Conservation (phyloP, 1,284 basidiomycete species). For the Earliella scabrosa region DNA sequence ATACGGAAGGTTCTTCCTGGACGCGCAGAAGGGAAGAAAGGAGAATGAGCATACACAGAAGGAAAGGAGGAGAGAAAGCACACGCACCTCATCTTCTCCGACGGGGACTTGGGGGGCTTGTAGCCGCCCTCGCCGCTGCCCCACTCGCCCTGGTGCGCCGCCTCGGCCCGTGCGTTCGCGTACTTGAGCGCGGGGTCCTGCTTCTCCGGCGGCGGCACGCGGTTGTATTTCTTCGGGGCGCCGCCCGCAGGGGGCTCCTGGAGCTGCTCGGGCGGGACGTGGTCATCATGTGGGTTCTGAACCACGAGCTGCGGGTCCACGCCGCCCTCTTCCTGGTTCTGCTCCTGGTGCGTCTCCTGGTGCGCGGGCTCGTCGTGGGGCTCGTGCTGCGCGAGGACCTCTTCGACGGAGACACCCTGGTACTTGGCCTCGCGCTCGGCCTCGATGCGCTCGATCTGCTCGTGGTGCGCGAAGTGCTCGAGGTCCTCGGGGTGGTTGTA, state of each 20-base stretch:
- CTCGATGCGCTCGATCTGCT: constrained; percentile 86
- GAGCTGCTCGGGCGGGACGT: constrained; percentile 20
- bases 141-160: constrained; percentile 66
- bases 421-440: constrained; percentile 81
- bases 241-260: constrained; percentile 26
- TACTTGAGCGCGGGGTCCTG: constrained; percentile 67
- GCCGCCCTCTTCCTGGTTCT: too few species aligned
- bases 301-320: constrained; percentile 31
- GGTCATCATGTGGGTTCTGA: constrained; percentile 25
- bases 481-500: constrained; percentile 93
- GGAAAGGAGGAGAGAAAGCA: not conserved
- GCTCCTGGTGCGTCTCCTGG: constrained; percentile 8
- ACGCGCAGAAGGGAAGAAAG: not conserved
- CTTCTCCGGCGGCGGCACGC: constrained; percentile 63
- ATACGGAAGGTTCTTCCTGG: constrained; percentile 78
- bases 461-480: constrained; percentile 90
- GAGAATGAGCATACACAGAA: not conserved
- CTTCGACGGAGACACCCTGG: constrained; percentile 80
- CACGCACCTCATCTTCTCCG: constrained; percentile 71
- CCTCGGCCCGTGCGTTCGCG: constrained; percentile 56
- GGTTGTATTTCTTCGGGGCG: constrained; percentile 55
- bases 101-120: constrained; percentile 68
- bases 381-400: constrained; percentile 59
- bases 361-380: constrained; percentile 26
- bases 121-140: constrained; percentile 76